Evolutionary conservation across 441 rosid species (phyloP), one percentile per base, ranked within the genome.

Genomic region (Macaranga tanarius): DNA sequence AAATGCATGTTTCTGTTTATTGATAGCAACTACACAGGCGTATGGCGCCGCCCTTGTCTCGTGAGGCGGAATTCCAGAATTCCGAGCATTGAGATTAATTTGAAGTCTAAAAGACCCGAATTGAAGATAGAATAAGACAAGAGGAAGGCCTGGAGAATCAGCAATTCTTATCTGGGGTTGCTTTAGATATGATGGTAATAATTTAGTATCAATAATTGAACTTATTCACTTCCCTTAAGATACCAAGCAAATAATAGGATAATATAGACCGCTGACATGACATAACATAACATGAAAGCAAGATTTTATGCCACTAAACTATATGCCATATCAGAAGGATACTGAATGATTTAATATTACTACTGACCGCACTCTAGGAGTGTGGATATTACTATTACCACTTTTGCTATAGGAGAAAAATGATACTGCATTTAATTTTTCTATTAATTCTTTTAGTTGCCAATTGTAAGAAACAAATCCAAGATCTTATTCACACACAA

Each of bases 11-110:
- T 38, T 22, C 55, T 34, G 11, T 20, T 62, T 42, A 56, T 22
- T 44, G 70, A 76, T 70, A 58, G 61, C 55, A 55, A 56, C 75
- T 34, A 50, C 38, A 38, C 78, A 15, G 60, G 10, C 47, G 5
- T 45, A 25, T 58, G 79, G 62, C 62, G 67, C 79, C 67, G 71
- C 75, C 70, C 70, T 70, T 47, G 38, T 70, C 71, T 59, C 75
- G 45, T 59, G 47, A 71, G 71, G 72, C 50, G 67, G 38, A 62
- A 57, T 76, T 59, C 28, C 56, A 48, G 26, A 61, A 20, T 56
- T 20, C 48, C 34, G 28, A 50, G 56, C 13, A 6, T 42, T 45
- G 7, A 57, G 62, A 38, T n/a, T 52, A 52, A 61, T 11, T 66
- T 66, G 13, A 13, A 19, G 22, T 7, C 26, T 50, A 17, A 56